phyloP scores from a whole-genome alignment of 305 asterid species.

The Fraxinus dipetala region DNA sequence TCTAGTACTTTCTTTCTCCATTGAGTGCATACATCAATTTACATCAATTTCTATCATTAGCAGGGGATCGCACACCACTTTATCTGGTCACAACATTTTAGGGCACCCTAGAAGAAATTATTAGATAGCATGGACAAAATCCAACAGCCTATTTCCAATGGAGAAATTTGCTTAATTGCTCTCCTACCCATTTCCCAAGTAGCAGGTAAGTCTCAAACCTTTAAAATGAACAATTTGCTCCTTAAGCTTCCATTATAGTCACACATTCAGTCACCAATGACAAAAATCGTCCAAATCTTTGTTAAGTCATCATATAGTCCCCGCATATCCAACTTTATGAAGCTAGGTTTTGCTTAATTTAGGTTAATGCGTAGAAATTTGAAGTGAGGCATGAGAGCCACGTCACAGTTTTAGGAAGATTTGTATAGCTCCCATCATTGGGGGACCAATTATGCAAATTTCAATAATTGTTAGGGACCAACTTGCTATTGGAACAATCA shows the following conservation, averaged over 20 bases:
- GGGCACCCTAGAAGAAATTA: constrained; percentile 61
- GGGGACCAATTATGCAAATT: neutral
- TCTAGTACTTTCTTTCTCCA: constrained; percentile 38
- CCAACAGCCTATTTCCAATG: neutral
- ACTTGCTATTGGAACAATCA: neutral
- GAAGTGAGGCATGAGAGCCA: too few species aligned
- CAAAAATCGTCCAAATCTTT: neutral
- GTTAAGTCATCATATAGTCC: too few species aligned
- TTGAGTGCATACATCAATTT: constrained; percentile 56
- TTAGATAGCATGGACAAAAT: constrained; percentile 9
- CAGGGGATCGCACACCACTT: constrained; percentile 62
- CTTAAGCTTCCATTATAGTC: neutral
- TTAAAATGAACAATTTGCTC: neutral
- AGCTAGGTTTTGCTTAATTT: too few species aligned
- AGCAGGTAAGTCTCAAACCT: neutral
- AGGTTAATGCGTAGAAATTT: too few species aligned
- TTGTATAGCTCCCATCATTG: neutral
- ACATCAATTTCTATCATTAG: constrained; percentile 54
- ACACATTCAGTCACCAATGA: neutral
- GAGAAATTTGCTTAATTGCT: too few species aligned
- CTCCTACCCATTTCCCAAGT: too few species aligned
- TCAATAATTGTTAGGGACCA: neutral
- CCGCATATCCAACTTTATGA: too few species aligned
- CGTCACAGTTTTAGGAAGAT: neutral
- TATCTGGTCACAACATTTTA: constrained; percentile 38